A percentile compares a stretch with the other conserved stretches of the same genome.
Conservation (phyloP, 176 grass and related monocot genomes). For the Stipa capillata region DNA sequence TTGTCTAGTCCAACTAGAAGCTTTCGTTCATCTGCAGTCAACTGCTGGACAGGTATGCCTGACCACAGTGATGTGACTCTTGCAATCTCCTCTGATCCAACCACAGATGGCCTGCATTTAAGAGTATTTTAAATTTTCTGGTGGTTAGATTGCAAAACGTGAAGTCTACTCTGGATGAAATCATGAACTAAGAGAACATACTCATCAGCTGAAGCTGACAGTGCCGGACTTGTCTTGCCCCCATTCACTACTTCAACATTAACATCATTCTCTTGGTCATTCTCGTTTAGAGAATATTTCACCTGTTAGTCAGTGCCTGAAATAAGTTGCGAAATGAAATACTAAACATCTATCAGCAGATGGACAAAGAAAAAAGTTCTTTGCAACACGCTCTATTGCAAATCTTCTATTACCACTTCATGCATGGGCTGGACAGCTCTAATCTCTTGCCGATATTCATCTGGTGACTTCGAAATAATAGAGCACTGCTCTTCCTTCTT, state of each 20-base stretch:
- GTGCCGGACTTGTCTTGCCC: slow-evolving; percentile 3
- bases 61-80: slow-evolving; percentile 87
- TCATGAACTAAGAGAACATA: slow-evolving; percentile 40
- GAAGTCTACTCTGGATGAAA: slow-evolving; percentile 5
- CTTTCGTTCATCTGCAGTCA: slow-evolving; percentile 76
- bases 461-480: slow-evolving; percentile 76
- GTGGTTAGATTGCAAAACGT: background rate
- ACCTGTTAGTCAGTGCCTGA: slow-evolving; percentile 69
- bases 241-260: slow-evolving; percentile 20
- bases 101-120: slow-evolving; percentile 47
- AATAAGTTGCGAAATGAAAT: background rate
- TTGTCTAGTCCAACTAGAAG: slow-evolving; percentile 74
- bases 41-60: slow-evolving; percentile 83
- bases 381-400: background rate
- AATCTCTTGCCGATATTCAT: slow-evolving; percentile 97
- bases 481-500: slow-evolving; percentile 72
- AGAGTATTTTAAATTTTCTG: background rate
- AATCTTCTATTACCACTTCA: slow-evolving; percentile 59
- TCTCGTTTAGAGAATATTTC: slow-evolving; percentile 69
- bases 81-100: slow-evolving; percentile 91
- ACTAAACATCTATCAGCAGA: slow-evolving; percentile 20
- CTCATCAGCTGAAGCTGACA: slow-evolving; percentile 38
- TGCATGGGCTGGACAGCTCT: slow-evolving; percentile 86
- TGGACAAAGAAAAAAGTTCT: background rate
- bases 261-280: slow-evolving; percentile 30